These are phyloP conservation scores for Spergularia marina DNA, from an alignment of 148 eudicot species.

Conservation along the genomic window DNA sequence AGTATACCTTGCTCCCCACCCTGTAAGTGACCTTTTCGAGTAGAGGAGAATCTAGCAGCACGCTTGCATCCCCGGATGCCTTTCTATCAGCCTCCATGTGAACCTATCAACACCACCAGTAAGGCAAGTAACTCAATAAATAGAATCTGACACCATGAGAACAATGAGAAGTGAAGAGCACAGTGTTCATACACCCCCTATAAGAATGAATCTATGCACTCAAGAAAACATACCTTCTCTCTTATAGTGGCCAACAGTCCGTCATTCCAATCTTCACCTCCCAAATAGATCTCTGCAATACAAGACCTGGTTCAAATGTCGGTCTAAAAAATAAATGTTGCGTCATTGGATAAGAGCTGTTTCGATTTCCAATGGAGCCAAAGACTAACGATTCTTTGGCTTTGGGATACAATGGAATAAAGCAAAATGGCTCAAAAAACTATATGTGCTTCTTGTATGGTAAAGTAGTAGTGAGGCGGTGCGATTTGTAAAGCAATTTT, in stretches of 20 bases:
- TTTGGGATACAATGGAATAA: no score
- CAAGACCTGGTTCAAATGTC: conserved; percentile 3
- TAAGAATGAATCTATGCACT: not conserved
- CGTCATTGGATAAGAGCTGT: no score
- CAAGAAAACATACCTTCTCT: conserved; percentile 62
- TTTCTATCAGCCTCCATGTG: conserved; percentile 96
- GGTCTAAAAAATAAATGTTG: not conserved
- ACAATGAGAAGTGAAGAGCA: not conserved
- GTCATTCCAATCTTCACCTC: conserved; percentile 96
- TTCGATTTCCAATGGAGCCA: no score
- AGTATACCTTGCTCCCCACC: conserved; percentile 81
- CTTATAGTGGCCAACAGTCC: conserved; percentile 94
- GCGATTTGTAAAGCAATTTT: no score
- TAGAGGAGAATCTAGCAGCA: conserved; percentile 41
- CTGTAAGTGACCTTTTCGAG: conserved; percentile 72
- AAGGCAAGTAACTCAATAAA: conserved; percentile 15
- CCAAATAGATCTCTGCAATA: conserved; percentile 67
- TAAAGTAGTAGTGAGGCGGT: no score
- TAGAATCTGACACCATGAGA: not conserved
- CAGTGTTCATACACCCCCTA: not conserved
- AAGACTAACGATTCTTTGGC: no score
- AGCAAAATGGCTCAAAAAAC: no score
- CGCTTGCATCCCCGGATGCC: conserved; percentile 51
- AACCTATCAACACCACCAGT: conserved; percentile 50
- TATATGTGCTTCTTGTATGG: no score